Evolutionary conservation across 2,329 filamentous ascomycete genomes (phyloP).

Genomic region (Penicillium sp.): DNA sequence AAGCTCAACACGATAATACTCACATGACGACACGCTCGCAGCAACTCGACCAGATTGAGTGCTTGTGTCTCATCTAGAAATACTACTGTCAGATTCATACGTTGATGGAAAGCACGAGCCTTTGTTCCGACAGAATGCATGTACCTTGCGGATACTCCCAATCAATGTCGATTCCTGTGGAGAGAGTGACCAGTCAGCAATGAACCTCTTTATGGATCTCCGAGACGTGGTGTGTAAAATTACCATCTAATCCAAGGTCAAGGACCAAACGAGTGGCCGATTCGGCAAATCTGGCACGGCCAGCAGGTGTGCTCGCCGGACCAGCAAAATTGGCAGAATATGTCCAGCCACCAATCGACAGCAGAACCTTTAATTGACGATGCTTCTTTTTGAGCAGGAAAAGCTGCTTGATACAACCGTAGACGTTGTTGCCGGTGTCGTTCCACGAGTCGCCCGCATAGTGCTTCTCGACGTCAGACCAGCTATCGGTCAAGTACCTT

Average conservation of each 20-base stretch:
- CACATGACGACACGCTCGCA: conserved; percentile 40
- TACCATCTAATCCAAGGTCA: conserved; percentile 62
- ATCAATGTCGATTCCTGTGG: conserved; percentile 40
- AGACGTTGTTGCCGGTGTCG: conserved; percentile 64
- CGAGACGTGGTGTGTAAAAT: neutral
- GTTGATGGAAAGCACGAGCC: neutral
- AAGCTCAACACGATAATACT: neutral
- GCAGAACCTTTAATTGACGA: conserved; percentile 68
- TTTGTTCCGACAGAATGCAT: neutral
- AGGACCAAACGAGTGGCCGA: conserved; percentile 68
- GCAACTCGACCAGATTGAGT: conserved; percentile 38
- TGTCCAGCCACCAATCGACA: conserved; percentile 79
- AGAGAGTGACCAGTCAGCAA: neutral
- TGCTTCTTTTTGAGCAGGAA: conserved; percentile 69
- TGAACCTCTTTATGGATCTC: conserved; percentile 4
- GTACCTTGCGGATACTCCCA: conserved; percentile 44
- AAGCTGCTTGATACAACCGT: conserved; percentile 72
- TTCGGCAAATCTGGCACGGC: conserved; percentile 59
- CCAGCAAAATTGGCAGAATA: conserved; percentile 67
- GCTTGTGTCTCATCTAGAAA: conserved; percentile 38
- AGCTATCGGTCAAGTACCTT: conserved; percentile 57
- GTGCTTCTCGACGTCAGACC: conserved; percentile 63
- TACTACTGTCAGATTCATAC: conserved; percentile 7
- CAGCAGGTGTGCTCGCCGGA: conserved; percentile 56
- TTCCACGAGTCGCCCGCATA: conserved; percentile 62